A percentile compares a stretch with the other conserved stretches of the same genome.
Evolutionary conservation across 257 asterid genomes (phyloP).

Genomic region (Ophiorrhiza pumila): DNA sequence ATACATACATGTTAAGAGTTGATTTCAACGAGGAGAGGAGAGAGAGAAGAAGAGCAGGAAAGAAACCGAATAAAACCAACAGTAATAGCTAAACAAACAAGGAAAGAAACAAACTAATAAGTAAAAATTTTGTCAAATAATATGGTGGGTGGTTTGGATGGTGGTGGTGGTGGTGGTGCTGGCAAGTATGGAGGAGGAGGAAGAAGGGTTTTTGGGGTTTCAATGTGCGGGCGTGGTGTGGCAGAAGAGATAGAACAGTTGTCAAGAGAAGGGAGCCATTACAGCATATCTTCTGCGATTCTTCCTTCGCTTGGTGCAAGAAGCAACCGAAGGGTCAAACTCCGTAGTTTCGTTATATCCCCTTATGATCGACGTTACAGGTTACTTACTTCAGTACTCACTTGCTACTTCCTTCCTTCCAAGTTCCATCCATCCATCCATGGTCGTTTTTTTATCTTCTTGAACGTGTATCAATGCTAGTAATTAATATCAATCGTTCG

Average conservation of each 20-base stretch:
- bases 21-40: not conserved
- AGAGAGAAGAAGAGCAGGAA: not conserved
- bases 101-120: not conserved
- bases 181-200: conserved; percentile 2
- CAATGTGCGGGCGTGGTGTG: conserved; percentile 42
- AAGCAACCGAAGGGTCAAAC: conserved; percentile 43
- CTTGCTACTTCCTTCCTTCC: not conserved
- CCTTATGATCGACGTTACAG: conserved; percentile 52
- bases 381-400: conserved; percentile 5
- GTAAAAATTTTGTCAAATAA: too few relatives aligned
- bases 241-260: conserved; percentile 40
- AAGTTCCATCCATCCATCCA: too few relatives aligned
- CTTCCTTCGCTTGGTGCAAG: conserved; percentile 59
- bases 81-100: not conserved
- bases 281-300: conserved; percentile 45
- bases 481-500: not conserved
- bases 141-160: too few relatives aligned
- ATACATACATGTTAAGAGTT: not conserved
- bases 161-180: conserved; percentile 6
- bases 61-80: not conserved
- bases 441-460: too few relatives aligned
- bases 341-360: conserved; percentile 32
- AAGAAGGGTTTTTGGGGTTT: conserved; percentile 31
- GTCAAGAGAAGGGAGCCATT: conserved; percentile 45
- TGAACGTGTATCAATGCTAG: not conserved